phyloP scores from a whole-genome alignment of 2,329 filamentous ascomycete species.

The Allantophomopsis lycopodina region DNA sequence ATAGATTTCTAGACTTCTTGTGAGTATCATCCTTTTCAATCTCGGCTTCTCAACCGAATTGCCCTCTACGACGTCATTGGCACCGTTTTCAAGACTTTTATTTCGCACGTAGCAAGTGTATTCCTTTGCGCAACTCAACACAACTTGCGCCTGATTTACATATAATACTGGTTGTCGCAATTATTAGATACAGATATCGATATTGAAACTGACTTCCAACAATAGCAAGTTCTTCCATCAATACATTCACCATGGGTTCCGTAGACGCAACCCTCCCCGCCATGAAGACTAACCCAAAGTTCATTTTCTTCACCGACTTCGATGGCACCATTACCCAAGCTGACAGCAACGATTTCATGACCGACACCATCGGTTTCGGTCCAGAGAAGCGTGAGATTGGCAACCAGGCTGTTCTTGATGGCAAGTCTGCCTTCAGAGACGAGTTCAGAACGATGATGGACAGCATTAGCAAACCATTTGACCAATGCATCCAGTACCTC shows the following conservation, averaged over 20 bases:
- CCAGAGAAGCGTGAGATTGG: constrained; percentile 51
- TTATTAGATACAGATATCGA: too few species aligned
- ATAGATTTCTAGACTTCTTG: too few species aligned
- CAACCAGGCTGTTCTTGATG: constrained; percentile 66
- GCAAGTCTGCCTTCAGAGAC: constrained; percentile 63
- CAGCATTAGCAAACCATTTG: constrained; percentile 66
- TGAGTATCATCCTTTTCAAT: too few species aligned
- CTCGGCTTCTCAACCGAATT: too few species aligned
- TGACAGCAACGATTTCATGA: constrained; percentile 59
- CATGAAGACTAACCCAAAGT: constrained; percentile 59
- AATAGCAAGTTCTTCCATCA: too few species aligned
- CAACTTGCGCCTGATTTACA: too few species aligned
- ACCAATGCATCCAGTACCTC: constrained; percentile 68
- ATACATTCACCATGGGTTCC: constrained; percentile 26
- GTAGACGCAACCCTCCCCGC: constrained; percentile 32
- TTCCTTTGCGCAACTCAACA: too few species aligned
- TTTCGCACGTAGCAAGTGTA: too few species aligned
- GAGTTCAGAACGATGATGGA: constrained; percentile 88
- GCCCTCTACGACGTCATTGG: too few species aligned
- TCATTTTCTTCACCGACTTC: constrained; percentile 98
- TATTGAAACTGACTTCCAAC: too few species aligned
- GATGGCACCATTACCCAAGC: constrained; percentile 83
- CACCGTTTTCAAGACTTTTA: too few species aligned
- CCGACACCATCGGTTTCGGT: constrained; percentile 85
- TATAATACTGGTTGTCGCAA: too few species aligned